Base-by-base conservation (phyloP, 179 eudicot species). In the Patellifolia procumbens region DNA sequence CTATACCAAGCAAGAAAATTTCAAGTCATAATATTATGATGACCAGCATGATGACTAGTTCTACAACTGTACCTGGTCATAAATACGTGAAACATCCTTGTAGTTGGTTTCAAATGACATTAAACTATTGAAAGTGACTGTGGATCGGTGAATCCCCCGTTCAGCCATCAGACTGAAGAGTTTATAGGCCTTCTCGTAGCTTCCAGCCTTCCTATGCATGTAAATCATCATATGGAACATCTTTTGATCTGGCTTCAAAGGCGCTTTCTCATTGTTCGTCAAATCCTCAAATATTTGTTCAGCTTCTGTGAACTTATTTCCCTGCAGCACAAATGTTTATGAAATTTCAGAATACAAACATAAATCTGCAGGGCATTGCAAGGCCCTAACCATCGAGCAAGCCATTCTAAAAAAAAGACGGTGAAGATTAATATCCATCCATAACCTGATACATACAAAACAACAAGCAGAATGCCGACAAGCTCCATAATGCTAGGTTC, bases 201-300 rank as follows among this genome's bases (percentile, higher is more conserved):
- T 85, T 62, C 94, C 92, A 72, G 98, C 91, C 81, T 94, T 94
- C 82, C 76, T 88, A 72, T 89, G 84, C 97, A 94, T 88, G 81
- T 92, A 92, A 62, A 94, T 94, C 94, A 94, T 91, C 98, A 92
- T 90, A 77, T 94, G 97, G 80, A 94, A 94, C 98, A 94, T 89
- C 82, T 94, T 92, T 78, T 92, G 98, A 77, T 94, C 98, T 11
- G 98, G 98, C 79, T 84, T 89, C 65, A 91, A 80, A 52, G 93
- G 88, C 46, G 97, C 84, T 53, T 64, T 85, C 75, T 94, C 85
- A 67, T 86, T 79, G 76, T 81, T 81, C 69, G 91, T 75, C 79
- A 94, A 88, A 80, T 83, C 72, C 63, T 92, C 92, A 84, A 94
- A 92, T 24, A 91, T 74, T 46, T 83, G 96, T 83, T 94, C 96